phyloP scores from a whole-genome alignment of 495 filamentous ascomycete species.

The Sordaria brevicollis region DNA sequence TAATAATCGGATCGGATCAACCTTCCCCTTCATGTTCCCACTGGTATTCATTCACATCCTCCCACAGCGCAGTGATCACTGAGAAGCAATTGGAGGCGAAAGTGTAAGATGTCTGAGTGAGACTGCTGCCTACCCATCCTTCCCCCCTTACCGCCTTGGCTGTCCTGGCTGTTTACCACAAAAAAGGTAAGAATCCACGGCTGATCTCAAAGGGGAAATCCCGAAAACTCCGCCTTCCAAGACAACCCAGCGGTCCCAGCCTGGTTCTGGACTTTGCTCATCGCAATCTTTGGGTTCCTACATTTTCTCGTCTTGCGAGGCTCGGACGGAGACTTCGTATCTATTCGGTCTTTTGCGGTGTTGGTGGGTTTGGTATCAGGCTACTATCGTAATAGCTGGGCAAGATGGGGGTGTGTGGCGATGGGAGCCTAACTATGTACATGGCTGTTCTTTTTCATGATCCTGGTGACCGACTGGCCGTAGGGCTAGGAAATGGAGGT shows the following conservation, averaged over 20 bases:
- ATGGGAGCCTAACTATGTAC: not conserved
- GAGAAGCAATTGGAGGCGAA: not conserved
- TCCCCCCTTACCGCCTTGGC: not conserved
- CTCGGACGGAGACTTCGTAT: not conserved
- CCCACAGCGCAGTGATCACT: not conserved
- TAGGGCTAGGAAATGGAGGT: not conserved
- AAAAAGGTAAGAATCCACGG: not conserved
- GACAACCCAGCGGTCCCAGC: no score
- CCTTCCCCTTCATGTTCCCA: no score
- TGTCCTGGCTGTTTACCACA: not conserved
- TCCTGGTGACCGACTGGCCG: not conserved
- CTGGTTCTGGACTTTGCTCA: not conserved
- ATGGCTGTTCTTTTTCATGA: no score
- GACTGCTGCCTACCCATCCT: not conserved
- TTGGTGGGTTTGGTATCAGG: not conserved
- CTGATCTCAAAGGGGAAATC: not conserved
- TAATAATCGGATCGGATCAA: not conserved
- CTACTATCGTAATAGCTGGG: no score
- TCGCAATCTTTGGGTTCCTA: not conserved
- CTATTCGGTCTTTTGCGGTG: no score
- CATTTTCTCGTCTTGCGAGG: not conserved
- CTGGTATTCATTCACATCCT: no score
- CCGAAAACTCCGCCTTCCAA: not conserved
- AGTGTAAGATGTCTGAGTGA: no score
- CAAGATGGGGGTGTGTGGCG: not conserved